Evolutionary conservation across 495 filamentous ascomycete genomes (phyloP), one percentile per base, ranked within the genome.

Genomic region (Entonaema liquescens): DNA sequence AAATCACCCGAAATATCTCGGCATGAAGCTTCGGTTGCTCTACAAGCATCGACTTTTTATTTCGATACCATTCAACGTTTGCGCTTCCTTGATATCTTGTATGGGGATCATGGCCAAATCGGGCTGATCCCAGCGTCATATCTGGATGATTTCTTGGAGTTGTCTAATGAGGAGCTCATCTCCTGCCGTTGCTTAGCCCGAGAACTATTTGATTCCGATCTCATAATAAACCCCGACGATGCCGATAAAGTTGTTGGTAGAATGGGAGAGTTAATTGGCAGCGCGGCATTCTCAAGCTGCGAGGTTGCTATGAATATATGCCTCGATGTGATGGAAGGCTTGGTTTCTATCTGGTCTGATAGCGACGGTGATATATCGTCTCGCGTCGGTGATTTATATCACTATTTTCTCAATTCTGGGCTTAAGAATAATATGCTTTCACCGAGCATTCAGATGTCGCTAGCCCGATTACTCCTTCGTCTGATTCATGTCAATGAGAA

Each of bases 281-380:
- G 81, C 3, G 88, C 90, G 75, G 84, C 87, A 29, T 87, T 90
- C 72, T 86, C 90, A 64, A 86, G 89, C 36, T 96, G 92, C 40
- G 96, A 99, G 80, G 89, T 89, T 40, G 87, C 92, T 8, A 79
- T 93, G 40, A 83, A 85, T 28, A 73, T 92, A 53, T 90, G 90
- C 63, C 82, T 98, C 28, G 88, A 91, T 54, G 80, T 92, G 68
- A 84, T 98, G 83, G 83, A 83, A 55, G 84, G 86, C 64, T 85
- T 94, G 65, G 86, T 83, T 28, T 73, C 81, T 25, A 79, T 89
- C 61, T 97, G 93, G 92, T 78, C 85, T 21, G 80, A 83, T 42
- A 80, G 79, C 1, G 80, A 79, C 13, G 77, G 80, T 33, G 82
- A 87, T n/a, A 77, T 96, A 17, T 83, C 82, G 15, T 84, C 87